Base-by-base conservation (phyloP, 495 filamentous ascomycete genomes). In the Hypoxylon trugodes region DNA sequence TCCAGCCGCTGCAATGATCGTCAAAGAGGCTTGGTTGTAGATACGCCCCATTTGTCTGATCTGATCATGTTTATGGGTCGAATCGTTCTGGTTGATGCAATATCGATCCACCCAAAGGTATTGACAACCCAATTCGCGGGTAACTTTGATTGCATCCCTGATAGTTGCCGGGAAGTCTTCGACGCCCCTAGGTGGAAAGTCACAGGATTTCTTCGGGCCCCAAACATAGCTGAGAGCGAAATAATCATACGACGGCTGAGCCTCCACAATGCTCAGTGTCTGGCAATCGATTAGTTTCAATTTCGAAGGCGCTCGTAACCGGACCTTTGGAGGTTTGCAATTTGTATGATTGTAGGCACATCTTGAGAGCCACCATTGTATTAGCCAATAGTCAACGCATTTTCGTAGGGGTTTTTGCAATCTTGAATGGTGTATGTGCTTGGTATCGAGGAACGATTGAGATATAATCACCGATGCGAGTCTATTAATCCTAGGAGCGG, bases 51-150 rank as follows among this genome's bases (percentile, higher is more conserved):
- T 30, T 30, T 30, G 28, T 10, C 10, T 4, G 10, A 30, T 30
- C 10, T 30, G 28, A 5, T 10, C 10, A 30, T 30, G 28, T 30
- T 30, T 30, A 4, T 30, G 5, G 10, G 28, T 30, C 28, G 28
- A 30, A 42, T 61, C 35, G 9, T 1, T 1, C 33, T 72, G 66
- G 40, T 63, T 38, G n/a, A 72, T 75, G 41, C 70, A 75, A 35
- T 59, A 69, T 21, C 40, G 43, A 47, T 73, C 72, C 10, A 74
- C 54, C 72, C 72, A 73, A 3, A 74, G 46, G 35, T 74, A 74
- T 1, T 60, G 52, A 30, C 41, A 66, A 10, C 63, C 57, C 6
- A 75, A 36, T 0, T 26, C n/a, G 6, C 40, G 40, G 4, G 65
- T 61, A 2, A 70, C 60, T n/a, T 21, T 30, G 13, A 72, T 54